Conservation (phyloP, 2,329 filamentous ascomycete genomes). For the Colletotrichum magnum region DNA sequence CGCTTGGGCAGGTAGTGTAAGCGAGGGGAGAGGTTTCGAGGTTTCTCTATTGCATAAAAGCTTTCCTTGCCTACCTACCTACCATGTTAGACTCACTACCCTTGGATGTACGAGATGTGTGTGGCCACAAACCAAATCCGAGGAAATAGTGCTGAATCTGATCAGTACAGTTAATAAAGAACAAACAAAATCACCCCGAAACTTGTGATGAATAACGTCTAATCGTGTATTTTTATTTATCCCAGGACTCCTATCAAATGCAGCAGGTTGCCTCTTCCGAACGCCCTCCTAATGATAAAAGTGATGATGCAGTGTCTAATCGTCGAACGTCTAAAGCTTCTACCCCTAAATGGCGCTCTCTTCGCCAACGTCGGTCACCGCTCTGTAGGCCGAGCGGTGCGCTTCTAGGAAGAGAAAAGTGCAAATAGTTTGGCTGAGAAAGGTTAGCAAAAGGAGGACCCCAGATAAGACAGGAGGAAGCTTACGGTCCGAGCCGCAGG, state of each 20-base stretch:
- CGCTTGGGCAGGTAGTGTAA: background rate
- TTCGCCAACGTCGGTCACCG: constrained; percentile 60
- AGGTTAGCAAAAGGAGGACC: background rate
- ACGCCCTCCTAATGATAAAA: constrained; percentile 28
- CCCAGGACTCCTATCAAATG: constrained; percentile 38
- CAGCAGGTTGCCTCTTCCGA: constrained; percentile 32
- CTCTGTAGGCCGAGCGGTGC: constrained; percentile 83
- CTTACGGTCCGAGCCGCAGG: constrained; percentile 74
- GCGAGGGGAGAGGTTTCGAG: background rate
- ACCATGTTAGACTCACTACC: too few species aligned
- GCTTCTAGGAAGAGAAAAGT: constrained; percentile 90
- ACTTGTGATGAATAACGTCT: background rate
- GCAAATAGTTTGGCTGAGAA: constrained; percentile 80
- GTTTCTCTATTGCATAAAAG: too few species aligned
- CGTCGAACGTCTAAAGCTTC: constrained; percentile 12
- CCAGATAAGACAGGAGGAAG: constrained; percentile 42
- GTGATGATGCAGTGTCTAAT: constrained; percentile 30
- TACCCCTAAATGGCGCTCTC: constrained; percentile 38
- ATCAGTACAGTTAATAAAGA: background rate
- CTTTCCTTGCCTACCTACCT: too few species aligned
- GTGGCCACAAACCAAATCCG: too few species aligned
- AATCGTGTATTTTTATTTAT: constrained; percentile 13
- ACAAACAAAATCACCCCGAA: background rate
- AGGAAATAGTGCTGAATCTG: too few species aligned
- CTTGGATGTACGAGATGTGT: too few species aligned